A percentile compares a stretch with the other conserved stretches of the same genome.
Conservation (phyloP, 805 yeast species). For the Naumovozyma castellii region DNA sequence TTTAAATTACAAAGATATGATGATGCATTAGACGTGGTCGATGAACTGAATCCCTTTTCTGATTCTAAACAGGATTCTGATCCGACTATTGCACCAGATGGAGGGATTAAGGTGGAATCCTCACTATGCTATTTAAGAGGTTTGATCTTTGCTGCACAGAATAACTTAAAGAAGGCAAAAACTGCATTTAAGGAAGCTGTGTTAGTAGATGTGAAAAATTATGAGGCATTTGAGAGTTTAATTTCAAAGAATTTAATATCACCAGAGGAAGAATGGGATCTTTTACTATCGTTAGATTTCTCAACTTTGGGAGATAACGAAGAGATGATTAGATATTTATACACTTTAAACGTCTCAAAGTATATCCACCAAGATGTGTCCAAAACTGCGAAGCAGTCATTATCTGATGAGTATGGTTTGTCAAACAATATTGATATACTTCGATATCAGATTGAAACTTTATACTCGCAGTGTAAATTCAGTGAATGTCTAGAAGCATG, state of each 20-base stretch:
- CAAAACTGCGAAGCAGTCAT: constrained; percentile 54
- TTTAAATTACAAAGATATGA: constrained; percentile 71
- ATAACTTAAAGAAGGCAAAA: constrained; percentile 77
- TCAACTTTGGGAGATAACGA: constrained; percentile 63
- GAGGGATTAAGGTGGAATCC: constrained; percentile 80
- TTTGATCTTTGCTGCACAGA: constrained; percentile 68
- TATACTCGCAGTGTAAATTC: constrained; percentile 69
- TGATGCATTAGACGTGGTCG: constrained; percentile 78
- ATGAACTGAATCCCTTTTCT: constrained; percentile 69
- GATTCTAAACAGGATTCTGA: constrained; percentile 13
- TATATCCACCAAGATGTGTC: constrained; percentile 49
- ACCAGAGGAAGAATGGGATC: constrained; percentile 82
- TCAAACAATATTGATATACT: constrained; percentile 62
- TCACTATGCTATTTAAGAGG: constrained; percentile 84
- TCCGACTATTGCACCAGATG: constrained; percentile 36
- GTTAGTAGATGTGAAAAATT: constrained; percentile 80
- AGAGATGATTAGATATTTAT: constrained; percentile 67
- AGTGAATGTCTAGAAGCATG: constrained; percentile 68
- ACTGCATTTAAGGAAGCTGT: constrained; percentile 83
- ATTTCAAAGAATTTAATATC: constrained; percentile 63
- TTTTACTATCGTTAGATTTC: constrained; percentile 50
- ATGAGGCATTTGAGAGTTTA: constrained; percentile 80
- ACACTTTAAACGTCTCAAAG: constrained; percentile 68
- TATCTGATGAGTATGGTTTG: constrained; percentile 65
- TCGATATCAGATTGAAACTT: constrained; percentile 56